Conservation (phyloP, 305 asterid genomes). For the Andrographis paniculata region DNA sequence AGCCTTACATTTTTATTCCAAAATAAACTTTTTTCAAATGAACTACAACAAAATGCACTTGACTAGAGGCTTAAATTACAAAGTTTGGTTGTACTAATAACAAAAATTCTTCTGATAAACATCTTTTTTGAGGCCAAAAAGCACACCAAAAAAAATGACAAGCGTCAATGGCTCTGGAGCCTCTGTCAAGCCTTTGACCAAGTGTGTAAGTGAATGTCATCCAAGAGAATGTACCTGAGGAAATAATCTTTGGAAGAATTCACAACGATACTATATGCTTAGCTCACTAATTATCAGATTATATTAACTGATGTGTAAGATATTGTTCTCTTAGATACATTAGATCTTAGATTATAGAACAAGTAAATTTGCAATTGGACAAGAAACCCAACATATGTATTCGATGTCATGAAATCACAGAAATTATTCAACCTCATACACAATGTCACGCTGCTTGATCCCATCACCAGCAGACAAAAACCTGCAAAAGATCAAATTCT, state of each 20-base stretch:
- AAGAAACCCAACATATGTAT: background rate
- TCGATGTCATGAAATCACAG: constrained; percentile 10
- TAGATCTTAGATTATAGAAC: constrained; percentile 8
- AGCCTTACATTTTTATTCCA: background rate
- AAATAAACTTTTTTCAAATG: background rate
- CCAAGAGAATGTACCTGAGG: background rate
- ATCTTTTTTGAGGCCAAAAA: too few relatives aligned
- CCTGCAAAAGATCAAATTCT: constrained; percentile 28
- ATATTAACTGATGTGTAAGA: background rate
- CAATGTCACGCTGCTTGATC: constrained; percentile 49
- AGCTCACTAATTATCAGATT: background rate
- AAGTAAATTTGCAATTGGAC: background rate
- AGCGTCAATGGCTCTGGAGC: too few relatives aligned
- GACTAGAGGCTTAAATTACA: background rate
- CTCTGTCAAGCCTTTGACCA: too few relatives aligned
- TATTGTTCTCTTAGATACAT: background rate
- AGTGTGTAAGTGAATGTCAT: background rate
- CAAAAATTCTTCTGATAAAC: background rate
- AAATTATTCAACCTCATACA: constrained; percentile 52
- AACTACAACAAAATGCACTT: background rate
- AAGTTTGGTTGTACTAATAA: too few relatives aligned
- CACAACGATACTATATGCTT: background rate
- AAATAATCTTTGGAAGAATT: constrained; percentile 5
- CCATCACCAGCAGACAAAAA: constrained; percentile 89
- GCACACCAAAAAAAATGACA: too few relatives aligned